Conservation (phyloP, 805 yeast species). For the Novakomyces olei region DNA sequence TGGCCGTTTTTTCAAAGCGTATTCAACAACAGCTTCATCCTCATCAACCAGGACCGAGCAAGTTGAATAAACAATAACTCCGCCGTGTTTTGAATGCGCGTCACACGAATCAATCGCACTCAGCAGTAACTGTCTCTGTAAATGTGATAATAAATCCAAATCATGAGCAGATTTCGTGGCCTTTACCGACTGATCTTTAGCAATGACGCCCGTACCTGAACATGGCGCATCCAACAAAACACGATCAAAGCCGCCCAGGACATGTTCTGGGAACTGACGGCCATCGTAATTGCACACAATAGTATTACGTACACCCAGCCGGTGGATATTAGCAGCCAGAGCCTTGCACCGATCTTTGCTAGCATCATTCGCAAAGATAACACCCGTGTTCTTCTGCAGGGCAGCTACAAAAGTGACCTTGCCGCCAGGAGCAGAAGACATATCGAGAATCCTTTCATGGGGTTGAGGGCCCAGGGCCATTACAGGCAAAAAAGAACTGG, state of each 20-base stretch:
- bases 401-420: conserved; percentile 89
- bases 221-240: conserved; percentile 94
- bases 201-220: conserved; percentile 98
- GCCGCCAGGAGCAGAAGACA: conserved; percentile 99
- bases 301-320: conserved; percentile 89
- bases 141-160: conserved; percentile 85
- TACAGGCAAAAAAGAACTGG: conserved; percentile 90
- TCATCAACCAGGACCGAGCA: conserved; percentile 98
- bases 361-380: conserved; percentile 91
- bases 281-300: conserved; percentile 96
- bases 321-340: conserved; percentile 86
- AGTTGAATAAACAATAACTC: conserved; percentile 85
- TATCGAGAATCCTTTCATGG: conserved; percentile 82
- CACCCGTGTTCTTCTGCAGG: conserved; percentile 92
- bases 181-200: conserved; percentile 89
- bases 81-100: conserved; percentile 78
- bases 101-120: conserved; percentile 96
- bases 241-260: conserved; percentile 94
- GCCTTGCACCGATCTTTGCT: conserved; percentile 93
- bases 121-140: conserved; percentile 78
- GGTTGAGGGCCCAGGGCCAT: conserved; percentile 97
- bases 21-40: conserved; percentile 96
- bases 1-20: conserved; percentile 87
- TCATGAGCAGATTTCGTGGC: conserved; percentile 87
- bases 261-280: conserved; percentile 79